Percentiles rank a stretch among this genome's conserved stretches.
phyloP scores from a whole-genome alignment of 73 alveolate species.

The Tetrahymena malaccensis region DNA sequence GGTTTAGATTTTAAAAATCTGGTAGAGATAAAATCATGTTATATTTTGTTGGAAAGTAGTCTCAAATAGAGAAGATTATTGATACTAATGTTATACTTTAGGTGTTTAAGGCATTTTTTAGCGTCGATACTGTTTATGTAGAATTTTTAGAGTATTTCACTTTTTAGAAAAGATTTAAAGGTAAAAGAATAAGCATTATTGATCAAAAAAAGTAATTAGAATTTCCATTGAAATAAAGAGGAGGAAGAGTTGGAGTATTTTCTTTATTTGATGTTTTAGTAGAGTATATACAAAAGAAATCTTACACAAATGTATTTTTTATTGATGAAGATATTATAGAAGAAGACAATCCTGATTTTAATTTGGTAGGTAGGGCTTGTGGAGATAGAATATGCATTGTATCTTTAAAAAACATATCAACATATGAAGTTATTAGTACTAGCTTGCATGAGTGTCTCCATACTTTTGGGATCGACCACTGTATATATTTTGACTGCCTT shows the following conservation, averaged over 20 bases:
- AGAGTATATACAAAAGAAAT: not conserved
- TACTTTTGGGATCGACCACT: slow-evolving; percentile 30
- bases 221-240: not conserved
- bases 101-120: not conserved
- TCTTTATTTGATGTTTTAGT: not conserved
- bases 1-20: not conserved
- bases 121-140: not conserved
- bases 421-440: not conserved
- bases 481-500: slow-evolving; percentile 5
- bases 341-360: slow-evolving; percentile 2
- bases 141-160: not conserved
- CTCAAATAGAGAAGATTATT: not conserved
- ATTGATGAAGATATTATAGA: slow-evolving; percentile 10
- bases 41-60: not conserved
- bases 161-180: not conserved
- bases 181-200: not conserved
- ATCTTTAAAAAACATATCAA: not conserved
- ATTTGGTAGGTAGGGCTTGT: slow-evolving; percentile 30
- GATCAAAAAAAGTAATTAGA: not conserved
- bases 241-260: not conserved
- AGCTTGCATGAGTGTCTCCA: slow-evolving; percentile 22
- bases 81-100: not conserved
- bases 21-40: not conserved
- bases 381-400: slow-evolving; percentile 36
- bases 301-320: not conserved